A percentile compares a stretch with the other conserved stretches of the same genome.
Conservation (phyloP, 2,329 filamentous ascomycete species). For the Fusarium staphyleae region DNA sequence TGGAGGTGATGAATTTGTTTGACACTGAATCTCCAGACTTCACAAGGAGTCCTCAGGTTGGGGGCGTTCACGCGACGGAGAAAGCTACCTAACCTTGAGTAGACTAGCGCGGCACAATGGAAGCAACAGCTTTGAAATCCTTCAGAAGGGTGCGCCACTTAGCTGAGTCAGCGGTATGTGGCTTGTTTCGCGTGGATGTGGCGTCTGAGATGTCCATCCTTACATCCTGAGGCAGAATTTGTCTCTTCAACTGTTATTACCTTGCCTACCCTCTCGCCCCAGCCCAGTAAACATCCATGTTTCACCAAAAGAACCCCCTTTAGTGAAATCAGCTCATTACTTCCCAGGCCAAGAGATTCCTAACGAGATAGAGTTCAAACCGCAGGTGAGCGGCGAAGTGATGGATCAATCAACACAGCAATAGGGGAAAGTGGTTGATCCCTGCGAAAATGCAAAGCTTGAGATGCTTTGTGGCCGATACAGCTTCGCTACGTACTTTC, state of each 20-base stretch:
- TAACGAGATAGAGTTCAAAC: neutral
- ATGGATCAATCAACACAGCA: slow-evolving; percentile 2
- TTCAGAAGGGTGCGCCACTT: slow-evolving; percentile 4
- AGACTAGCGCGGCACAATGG: neutral
- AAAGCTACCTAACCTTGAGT: neutral
- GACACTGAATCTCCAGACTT: slow-evolving; percentile 35
- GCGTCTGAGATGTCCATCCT: neutral
- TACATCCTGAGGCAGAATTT: slow-evolving; percentile 7
- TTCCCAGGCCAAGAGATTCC: slow-evolving; percentile 5
- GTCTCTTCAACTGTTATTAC: neutral
- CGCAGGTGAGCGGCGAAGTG: slow-evolving; percentile 5
- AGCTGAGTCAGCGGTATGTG: slow-evolving; percentile 23
- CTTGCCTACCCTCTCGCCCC: too few species aligned
- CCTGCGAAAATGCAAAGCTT: neutral
- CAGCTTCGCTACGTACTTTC: too few species aligned
- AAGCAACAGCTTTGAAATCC: neutral
- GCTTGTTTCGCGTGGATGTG: neutral
- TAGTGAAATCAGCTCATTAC: slow-evolving; percentile 22
- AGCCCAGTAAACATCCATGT: slow-evolving; percentile 2
- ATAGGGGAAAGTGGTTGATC: neutral
- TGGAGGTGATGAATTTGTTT: slow-evolving; percentile 41
- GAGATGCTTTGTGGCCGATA: slow-evolving; percentile 13
- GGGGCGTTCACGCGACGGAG: slow-evolving; percentile 35
- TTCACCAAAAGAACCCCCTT: neutral
- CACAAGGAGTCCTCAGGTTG: slow-evolving; percentile 35